These are phyloP conservation scores for Sordaria brevicollis DNA, from an alignment of 495 filamentous ascomycete genomes.

Conservation along the genomic window DNA sequence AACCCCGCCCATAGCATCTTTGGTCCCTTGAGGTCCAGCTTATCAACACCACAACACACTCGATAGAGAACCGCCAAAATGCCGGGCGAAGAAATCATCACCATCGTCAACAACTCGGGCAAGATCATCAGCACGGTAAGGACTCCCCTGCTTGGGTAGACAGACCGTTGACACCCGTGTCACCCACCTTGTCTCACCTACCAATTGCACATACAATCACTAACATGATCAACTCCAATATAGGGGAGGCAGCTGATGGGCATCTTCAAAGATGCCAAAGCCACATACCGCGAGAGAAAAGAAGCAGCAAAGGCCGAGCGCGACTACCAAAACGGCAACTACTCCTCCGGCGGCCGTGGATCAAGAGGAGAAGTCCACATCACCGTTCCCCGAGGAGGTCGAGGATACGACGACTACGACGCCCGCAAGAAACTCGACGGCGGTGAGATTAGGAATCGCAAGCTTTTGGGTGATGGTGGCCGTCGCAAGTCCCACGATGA, in stretches of 20 bases:
- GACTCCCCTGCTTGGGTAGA: background rate
- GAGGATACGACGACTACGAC: constrained; percentile 16
- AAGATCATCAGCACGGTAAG: constrained; percentile 87
- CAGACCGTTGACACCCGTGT: background rate
- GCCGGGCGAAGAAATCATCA: constrained; percentile 58
- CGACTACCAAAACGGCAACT: constrained; percentile 13
- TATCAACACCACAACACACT: background rate
- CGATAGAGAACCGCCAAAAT: constrained; percentile 25
- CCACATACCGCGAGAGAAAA: constrained; percentile 75
- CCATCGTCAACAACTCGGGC: constrained; percentile 84
- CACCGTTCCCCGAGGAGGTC: constrained; percentile 8
- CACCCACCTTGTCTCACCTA: background rate
- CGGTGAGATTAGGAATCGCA: constrained; percentile 1
- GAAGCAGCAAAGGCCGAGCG: constrained; percentile 62
- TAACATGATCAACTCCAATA: constrained; percentile 1
- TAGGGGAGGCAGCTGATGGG: constrained; percentile 81
- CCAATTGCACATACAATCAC: constrained; percentile 1
- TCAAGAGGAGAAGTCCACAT: constrained; percentile 1
- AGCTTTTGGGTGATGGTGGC: constrained; percentile 9
- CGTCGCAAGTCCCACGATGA: constrained; percentile 27
- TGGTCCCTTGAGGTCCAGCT: background rate
- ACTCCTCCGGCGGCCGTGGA: background rate
- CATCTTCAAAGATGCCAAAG: constrained; percentile 80
- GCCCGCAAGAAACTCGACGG: background rate
- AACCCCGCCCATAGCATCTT: background rate